A percentile compares a stretch with the other conserved stretches of the same genome.
Evolutionary conservation across 805 yeast species (phyloP).

Genomic region (Yamadazyma scolyti): DNA sequence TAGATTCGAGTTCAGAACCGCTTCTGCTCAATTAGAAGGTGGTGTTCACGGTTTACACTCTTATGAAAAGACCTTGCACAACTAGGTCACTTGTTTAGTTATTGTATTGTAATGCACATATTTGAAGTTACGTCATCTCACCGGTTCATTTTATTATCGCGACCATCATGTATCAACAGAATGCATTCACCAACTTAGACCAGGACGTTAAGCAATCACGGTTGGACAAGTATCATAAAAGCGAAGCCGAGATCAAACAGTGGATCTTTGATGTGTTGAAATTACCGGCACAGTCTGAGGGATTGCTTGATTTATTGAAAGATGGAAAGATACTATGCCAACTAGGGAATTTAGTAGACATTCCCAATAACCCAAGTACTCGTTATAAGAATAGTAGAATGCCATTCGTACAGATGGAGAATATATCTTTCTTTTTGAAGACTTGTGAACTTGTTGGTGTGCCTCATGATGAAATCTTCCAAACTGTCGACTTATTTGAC

Average conservation of each 20-base stretch:
- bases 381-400: conserved; percentile 59
- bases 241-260: conserved; percentile 38
- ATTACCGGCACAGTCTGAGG: conserved; percentile 19
- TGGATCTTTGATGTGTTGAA: conserved; percentile 51
- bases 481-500: conserved; percentile 74
- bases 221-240: conserved; percentile 44
- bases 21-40: conserved; percentile 98
- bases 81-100: conserved; percentile 36
- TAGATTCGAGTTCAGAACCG: conserved; percentile 96
- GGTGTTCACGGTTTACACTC: conserved; percentile 96
- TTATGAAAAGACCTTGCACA: conserved; percentile 95
- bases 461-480: conserved; percentile 78
- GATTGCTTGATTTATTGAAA: conserved; percentile 53
- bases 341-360: conserved; percentile 24
- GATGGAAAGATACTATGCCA: conserved; percentile 50
- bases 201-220: conserved; percentile 56
- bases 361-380: conserved; percentile 28
- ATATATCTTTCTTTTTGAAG: conserved; percentile 65
- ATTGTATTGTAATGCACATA: no score
- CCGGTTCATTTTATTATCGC: background rate
- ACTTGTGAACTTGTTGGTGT: conserved; percentile 64
- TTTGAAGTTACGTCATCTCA: background rate
- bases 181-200: conserved; percentile 51
- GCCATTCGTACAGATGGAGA: conserved; percentile 83
- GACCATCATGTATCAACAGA: conserved; percentile 10